Percentiles rank a stretch among this genome's conserved stretches.
phyloP scores from a whole-genome alignment of 2,329 filamentous ascomycete species.

The Fusarium marasasianum region DNA sequence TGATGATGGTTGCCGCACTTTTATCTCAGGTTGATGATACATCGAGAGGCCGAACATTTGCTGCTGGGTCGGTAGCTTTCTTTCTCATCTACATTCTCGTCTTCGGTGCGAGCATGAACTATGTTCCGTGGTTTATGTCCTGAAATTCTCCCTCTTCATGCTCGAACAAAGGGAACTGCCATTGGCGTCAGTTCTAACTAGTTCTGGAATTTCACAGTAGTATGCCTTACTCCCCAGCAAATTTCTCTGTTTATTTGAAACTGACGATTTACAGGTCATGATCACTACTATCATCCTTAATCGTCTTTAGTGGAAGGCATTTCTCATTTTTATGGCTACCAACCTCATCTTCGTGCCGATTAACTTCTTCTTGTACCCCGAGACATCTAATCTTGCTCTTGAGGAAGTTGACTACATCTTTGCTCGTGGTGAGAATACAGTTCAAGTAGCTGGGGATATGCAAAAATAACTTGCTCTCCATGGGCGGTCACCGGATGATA shows the following conservation, averaged over 20 bases:
- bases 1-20: slow-evolving; percentile 37
- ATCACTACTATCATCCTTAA: slow-evolving; percentile 54
- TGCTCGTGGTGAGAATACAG: background rate
- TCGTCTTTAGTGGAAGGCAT: slow-evolving; percentile 10
- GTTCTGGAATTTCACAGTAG: slow-evolving; percentile 17
- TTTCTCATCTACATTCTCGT: slow-evolving; percentile 36
- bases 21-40: slow-evolving; percentile 27
- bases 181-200: slow-evolving; percentile 32
- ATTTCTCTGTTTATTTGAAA: fast-evolving
- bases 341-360: slow-evolving; percentile 2
- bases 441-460: slow-evolving; percentile 2
- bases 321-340: slow-evolving; percentile 14
- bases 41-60: slow-evolving; percentile 18
- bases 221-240: slow-evolving; percentile 22
- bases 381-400: slow-evolving; percentile 6
- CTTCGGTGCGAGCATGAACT: slow-evolving; percentile 35
- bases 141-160: slow-evolving; percentile 32
- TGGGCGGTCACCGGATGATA: background rate
- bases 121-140: slow-evolving; percentile 39
- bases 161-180: slow-evolving; percentile 30
- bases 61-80: slow-evolving; percentile 26
- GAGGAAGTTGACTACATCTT: slow-evolving; percentile 21
- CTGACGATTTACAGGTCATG: slow-evolving; percentile 51
- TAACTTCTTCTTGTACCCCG: background rate
- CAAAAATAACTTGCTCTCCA: slow-evolving; percentile 8